These are phyloP conservation scores for Pseudogymnoascus sp. DNA, from an alignment of 2,329 filamentous ascomycete species.

Conservation along the genomic window DNA sequence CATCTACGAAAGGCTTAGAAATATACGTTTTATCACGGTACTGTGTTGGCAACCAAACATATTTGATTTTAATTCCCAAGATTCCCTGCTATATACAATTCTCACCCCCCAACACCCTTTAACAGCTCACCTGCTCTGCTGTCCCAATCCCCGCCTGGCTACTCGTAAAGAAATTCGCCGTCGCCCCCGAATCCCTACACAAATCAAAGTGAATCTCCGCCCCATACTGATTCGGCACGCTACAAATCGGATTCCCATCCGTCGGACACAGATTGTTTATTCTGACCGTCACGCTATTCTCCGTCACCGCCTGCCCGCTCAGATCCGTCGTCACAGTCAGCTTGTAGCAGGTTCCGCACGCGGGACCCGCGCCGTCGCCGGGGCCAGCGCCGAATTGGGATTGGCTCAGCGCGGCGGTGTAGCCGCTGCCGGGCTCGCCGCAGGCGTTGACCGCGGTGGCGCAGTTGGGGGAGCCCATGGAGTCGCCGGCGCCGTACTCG, in stretches of 20 bases:
- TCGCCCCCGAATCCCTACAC: background rate
- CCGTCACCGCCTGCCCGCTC: background rate
- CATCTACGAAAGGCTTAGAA: background rate
- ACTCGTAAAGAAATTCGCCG: background rate
- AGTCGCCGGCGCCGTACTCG: constrained; percentile 4
- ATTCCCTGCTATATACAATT: background rate
- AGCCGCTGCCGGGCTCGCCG: constrained; percentile 12
- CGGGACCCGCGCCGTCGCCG: constrained; percentile 4
- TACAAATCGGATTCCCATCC: background rate
- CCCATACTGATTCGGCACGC: background rate
- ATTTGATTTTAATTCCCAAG: background rate
- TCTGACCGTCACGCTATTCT: background rate
- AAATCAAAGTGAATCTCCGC: background rate
- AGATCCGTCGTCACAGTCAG: constrained; percentile 12
- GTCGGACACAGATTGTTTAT: background rate
- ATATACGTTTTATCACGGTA: background rate
- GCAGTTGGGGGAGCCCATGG: constrained; percentile 5
- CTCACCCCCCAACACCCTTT: background rate
- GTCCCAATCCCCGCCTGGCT: background rate
- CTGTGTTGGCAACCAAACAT: background rate
- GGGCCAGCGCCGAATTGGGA: constrained; percentile 12
- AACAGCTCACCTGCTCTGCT: constrained; percentile 1
- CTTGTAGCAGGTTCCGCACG: constrained; percentile 11
- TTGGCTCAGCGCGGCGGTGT: constrained; percentile 9
- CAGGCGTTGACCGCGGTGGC: constrained; percentile 15